Evolutionary conservation across 176 grass and related monocot genomes (phyloP).

Genomic region (Juncus inflexus): DNA sequence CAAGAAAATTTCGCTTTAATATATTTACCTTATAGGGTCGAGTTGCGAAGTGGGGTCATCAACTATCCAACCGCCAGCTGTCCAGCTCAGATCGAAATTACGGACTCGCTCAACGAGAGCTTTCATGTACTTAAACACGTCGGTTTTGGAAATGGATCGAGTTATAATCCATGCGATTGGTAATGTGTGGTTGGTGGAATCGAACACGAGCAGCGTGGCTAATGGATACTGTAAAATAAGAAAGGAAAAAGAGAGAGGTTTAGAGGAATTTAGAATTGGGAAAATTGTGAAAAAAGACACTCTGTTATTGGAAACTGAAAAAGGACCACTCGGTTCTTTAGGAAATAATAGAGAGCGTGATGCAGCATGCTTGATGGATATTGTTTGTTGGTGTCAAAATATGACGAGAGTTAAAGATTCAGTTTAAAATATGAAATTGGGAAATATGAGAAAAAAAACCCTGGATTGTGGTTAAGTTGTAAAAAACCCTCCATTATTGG

Average conservation of each 20-base stretch:
- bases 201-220: constrained; percentile 76
- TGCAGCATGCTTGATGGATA: too few species aligned
- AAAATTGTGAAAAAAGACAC: too few species aligned
- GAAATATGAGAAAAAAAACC: too few species aligned
- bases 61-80: constrained; percentile 59
- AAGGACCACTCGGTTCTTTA: too few species aligned
- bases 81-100: constrained; percentile 55
- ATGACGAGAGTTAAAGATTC: too few species aligned
- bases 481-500: too few species aligned
- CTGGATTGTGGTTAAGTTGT: too few species aligned
- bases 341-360: not conserved
- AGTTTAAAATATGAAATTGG: too few species aligned
- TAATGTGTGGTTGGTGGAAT: constrained; percentile 72
- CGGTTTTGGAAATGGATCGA: constrained; percentile 66
- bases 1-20: not conserved
- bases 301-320: too few species aligned
- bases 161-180: constrained; percentile 96
- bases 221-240: constrained; percentile 69
- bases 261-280: too few species aligned
- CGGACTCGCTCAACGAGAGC: constrained; percentile 64
- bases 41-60: constrained; percentile 81
- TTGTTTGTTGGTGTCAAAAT: too few species aligned
- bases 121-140: constrained; percentile 82
- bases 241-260: too few species aligned
- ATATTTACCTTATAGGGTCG: constrained; percentile 62